Conservation (phyloP, 2,329 filamentous ascomycete genomes). For the Elsinoe arachidis region DNA sequence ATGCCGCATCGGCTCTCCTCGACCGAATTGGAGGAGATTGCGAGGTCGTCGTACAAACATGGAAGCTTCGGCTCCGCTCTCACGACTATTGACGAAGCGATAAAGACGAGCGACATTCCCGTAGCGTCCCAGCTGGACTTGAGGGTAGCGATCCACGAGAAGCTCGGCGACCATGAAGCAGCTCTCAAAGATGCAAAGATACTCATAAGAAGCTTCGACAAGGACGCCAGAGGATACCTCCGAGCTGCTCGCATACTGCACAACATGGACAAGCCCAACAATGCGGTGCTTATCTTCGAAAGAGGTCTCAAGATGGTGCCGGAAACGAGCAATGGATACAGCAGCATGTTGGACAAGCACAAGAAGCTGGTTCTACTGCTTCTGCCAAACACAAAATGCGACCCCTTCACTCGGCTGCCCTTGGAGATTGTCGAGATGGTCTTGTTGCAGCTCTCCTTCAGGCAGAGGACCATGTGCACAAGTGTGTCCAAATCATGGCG, state of each 20-base stretch:
- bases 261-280: conserved; percentile 43
- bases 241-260: conserved; percentile 43
- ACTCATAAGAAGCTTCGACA: conserved; percentile 45
- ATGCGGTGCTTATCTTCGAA: conserved; percentile 48
- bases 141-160: conserved; percentile 47
- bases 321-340: neutral
- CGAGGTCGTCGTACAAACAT: conserved; percentile 11
- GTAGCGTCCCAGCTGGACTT: conserved; percentile 42
- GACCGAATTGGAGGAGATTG: conserved; percentile 4
- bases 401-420: conserved; percentile 47
- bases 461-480: conserved; percentile 40
- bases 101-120: conserved; percentile 27
- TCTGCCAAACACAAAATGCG: conserved; percentile 35
- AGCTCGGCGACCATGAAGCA: conserved; percentile 40
- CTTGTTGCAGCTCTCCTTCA: conserved; percentile 45
- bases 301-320: conserved; percentile 44
- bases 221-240: conserved; percentile 50
- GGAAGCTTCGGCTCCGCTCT: conserved; percentile 12
- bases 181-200: conserved; percentile 49
- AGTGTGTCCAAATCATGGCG: conserved; percentile 50
- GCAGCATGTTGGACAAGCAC: conserved; percentile 29
- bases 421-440: conserved; percentile 46
- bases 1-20: conserved; percentile 9
- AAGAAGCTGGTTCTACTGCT: conserved; percentile 37
- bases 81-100: conserved; percentile 24